Evolutionary conservation across 176 grass and related monocot genomes (phyloP), one percentile per base, ranked within the genome.

Genomic region (Tillandsia fasciculata): DNA sequence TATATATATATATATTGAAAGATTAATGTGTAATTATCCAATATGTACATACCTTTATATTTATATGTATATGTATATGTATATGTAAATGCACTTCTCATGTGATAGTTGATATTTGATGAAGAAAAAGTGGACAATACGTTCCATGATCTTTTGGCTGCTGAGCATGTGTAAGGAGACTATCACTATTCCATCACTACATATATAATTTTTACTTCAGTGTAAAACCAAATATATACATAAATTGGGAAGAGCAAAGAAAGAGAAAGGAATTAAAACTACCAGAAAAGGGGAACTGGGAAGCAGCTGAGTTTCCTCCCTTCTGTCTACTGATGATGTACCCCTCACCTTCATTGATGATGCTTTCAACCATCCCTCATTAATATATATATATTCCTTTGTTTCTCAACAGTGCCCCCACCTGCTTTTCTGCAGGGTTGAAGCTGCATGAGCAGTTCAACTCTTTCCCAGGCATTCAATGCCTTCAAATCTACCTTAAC

Each of bases 311-410:
- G 79, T 76, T 89, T 71, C 72, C 72, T 61, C 65, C 76, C 65
- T 89, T 89, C 67, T 89, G 87, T 89, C 82, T 74, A 70, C 79
- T 67, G 76, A 82, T 67, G 76, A 82, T 71, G 68, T 48, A 76
- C 68, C 33, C 33, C 33, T 42, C 33, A 42, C 33, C 79, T 61
- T 64, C 79, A 76, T 63, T 78, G 74, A 83, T 90, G 83, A 72
- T 86, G 77, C 74, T 3, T 14, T 77, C 70, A 57, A 74, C 53
- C 15, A 26, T 48, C 48, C 61, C 22, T 13, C 9, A 33, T 75
- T 52, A 65, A 33, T 50, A 67, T 20, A 20, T 20, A 20, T 20
- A 20, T 48, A 27, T 11, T 58, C 61, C 78, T 64, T 78, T 10
- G 50, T 63, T 68, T 72, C 66, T 77, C 33, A 48, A 58, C 23